Conservation (phyloP, 371 early-diverging fungal species). For the Syncephalis fuscata region DNA sequence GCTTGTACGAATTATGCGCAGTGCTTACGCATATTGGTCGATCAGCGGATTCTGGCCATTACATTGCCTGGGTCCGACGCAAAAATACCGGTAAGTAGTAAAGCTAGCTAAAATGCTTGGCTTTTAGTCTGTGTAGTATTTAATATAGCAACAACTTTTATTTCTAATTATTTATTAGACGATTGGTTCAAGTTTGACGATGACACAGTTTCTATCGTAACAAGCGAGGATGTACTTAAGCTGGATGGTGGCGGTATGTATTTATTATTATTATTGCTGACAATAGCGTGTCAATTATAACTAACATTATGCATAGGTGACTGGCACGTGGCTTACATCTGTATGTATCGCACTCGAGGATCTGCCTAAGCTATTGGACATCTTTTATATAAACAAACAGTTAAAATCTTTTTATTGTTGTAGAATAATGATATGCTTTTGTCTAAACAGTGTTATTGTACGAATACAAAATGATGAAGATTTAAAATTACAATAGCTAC, state of each 20-base stretch:
- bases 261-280: slow-evolving; percentile 7
- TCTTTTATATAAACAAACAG: no score
- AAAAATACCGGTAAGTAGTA: slow-evolving; percentile 19
- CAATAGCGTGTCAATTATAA: no score
- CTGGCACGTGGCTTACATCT: slow-evolving; percentile 73
- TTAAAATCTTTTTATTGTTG: no score
- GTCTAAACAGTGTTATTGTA: no score
- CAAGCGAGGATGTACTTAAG: slow-evolving; percentile 71
- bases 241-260: slow-evolving; percentile 60
- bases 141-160: not conserved
- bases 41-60: slow-evolving; percentile 76
- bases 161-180: slow-evolving; percentile 15
- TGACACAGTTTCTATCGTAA: slow-evolving; percentile 76
- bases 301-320: slow-evolving; percentile 16
- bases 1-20: slow-evolving; percentile 61
- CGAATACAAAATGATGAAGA: no score
- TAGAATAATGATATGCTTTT: no score
- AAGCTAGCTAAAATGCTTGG: no score
- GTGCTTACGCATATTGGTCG: slow-evolving; percentile 81
- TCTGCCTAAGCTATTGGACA: no score
- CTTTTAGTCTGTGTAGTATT: no score
- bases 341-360: slow-evolving; percentile 52
- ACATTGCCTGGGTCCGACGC: slow-evolving; percentile 79
- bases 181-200: slow-evolving; percentile 93
- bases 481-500: no score